Base-by-base conservation (phyloP, 2,329 filamentous ascomycete species). In the Diaporthe sp. region DNA sequence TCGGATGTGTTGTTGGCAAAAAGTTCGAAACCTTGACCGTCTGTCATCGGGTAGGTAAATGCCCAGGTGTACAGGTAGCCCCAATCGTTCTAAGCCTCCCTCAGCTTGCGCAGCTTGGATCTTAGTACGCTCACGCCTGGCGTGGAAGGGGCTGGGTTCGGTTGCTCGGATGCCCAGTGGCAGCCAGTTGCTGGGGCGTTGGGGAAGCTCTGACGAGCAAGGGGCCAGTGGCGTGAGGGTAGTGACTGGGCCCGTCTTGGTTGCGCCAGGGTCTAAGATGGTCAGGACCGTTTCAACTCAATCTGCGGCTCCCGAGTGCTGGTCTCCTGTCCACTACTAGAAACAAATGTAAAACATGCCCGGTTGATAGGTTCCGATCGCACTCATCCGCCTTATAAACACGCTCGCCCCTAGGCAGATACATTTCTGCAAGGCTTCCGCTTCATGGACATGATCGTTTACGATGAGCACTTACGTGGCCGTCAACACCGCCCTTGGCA, bases 61-160 rank as follows among this genome's bases (percentile, higher is more conserved):
- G 70, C 42, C 34, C 55, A 73, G 59, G 46, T 55, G 70, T 51
- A 44, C 55, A 73, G 59, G 46, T 55, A 51, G 51, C 68, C 58
- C 58, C 58, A 73, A 55, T 53, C 37, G 65, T 76, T 74, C 73
- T 74, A 76, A 75, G 72, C 75, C 75, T 76, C 75, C 65, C 71
- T 72, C 75, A 75, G 68, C 68, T 76, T 74, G 73, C 67, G 73
- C 75, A 75, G 75, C 68, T 74, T 59, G 31, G 67, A 25, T 39
- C 49, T 34, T 53, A 57, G n/a, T 76, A 69, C 12, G 19, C 5
- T 22, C 51, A 76, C 75, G 75, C 51, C 61, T 17, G 75, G 61
- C 55, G 75, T 67, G 55, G 13, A 4, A 19, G 22, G 34, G 46
- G 22, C 58, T 51, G 28, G 58, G 44, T 2, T 6, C 57, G 31